These are phyloP conservation scores for Nannochloropsis gaditana DNA, from an alignment of 108 stramenopile genomes.

Conservation along the genomic window DNA sequence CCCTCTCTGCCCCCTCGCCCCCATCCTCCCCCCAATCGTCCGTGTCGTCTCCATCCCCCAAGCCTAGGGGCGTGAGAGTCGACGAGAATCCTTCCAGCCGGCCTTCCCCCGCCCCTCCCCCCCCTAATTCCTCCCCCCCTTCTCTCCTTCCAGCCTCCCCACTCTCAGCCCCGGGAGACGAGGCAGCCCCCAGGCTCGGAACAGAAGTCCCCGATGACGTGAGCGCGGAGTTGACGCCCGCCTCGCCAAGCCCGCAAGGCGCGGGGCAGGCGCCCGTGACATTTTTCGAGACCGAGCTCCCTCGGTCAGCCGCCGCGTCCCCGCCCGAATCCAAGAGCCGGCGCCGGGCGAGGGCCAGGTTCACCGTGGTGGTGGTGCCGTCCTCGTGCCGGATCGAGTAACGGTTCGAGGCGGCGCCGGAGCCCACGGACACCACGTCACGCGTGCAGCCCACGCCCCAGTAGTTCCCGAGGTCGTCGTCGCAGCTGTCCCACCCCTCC, in stretches of 20 bases:
- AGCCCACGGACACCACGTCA: background rate
- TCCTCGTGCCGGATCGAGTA: slow-evolving; percentile 15
- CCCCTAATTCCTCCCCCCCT: background rate
- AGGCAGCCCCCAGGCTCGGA: background rate
- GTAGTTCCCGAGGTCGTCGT: slow-evolving; percentile 17
- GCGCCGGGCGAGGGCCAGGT: background rate
- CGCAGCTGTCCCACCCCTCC: slow-evolving; percentile 5
- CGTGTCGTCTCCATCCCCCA: background rate
- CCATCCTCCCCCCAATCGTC: background rate
- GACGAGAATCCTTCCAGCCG: background rate
- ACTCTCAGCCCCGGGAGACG: background rate
- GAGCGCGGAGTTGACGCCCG: background rate
- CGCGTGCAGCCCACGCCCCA: background rate
- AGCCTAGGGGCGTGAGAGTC: background rate
- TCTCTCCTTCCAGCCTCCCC: background rate
- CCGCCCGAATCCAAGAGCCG: background rate
- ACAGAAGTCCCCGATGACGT: background rate
- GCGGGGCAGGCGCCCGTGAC: no score
- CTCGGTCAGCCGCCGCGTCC: background rate
- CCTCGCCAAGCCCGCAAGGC: background rate
- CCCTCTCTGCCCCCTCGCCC: background rate
- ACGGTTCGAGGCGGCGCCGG: background rate
- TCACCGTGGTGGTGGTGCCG: background rate
- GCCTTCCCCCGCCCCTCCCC: background rate
- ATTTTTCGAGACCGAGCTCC: no score